Evolutionary conservation across 129 eudicot species (phyloP).

Genomic region (Flaveria ramosissima): DNA sequence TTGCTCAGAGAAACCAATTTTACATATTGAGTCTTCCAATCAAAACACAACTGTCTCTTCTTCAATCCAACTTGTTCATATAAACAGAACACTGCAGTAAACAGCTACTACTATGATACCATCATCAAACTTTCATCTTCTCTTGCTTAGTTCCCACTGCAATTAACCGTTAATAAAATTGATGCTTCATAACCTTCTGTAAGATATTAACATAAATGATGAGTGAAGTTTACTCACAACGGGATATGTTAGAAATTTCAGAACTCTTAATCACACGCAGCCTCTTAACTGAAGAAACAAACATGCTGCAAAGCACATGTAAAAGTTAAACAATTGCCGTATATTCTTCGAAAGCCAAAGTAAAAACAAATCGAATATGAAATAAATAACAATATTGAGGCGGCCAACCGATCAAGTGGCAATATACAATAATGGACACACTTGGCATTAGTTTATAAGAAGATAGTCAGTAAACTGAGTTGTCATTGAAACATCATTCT

Average conservation of each 20-base stretch:
- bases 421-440: constrained; percentile 15
- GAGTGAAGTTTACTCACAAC: constrained; percentile 52
- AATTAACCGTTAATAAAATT: neutral
- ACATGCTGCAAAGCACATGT: constrained; percentile 69
- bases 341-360: no score
- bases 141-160: constrained; percentile 53
- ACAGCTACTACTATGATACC: constrained; percentile 3
- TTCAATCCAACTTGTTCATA: constrained; percentile 31
- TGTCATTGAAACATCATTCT: constrained; percentile 25
- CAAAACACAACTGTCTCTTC: constrained; percentile 24
- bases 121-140: constrained; percentile 37
- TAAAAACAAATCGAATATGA: constrained; percentile 15
- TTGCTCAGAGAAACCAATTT: constrained; percentile 32
- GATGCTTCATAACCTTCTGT: neutral
- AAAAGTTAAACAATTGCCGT: neutral
- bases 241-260: constrained; percentile 56
- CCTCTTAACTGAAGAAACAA: constrained; percentile 85
- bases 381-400: constrained; percentile 14
- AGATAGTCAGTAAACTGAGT: constrained; percentile 25
- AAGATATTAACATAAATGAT: neutral
- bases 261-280: constrained; percentile 87
- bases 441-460: constrained; percentile 39
- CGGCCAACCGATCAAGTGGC: neutral
- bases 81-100: constrained; percentile 35
- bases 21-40: constrained; percentile 34